A percentile compares a stretch with the other conserved stretches of the same genome.
Evolutionary conservation across 441 rosid genomes (phyloP).

Genomic region (Metrosideros polymorpha): DNA sequence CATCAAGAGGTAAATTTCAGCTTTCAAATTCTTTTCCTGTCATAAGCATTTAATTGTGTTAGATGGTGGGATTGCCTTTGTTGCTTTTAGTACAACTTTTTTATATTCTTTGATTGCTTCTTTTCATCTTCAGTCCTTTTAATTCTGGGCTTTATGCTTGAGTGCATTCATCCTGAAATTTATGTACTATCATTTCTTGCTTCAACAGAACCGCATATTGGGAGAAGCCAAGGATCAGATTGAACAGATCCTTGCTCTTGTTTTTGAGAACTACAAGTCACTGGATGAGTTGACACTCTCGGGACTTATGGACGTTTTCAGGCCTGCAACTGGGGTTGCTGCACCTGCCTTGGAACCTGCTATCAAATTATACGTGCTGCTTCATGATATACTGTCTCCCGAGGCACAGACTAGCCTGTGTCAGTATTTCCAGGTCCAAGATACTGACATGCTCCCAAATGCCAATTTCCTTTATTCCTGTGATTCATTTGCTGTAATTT

Average conservation of each 20-base stretch:
- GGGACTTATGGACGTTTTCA: conserved; percentile 69
- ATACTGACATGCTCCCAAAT: background rate
- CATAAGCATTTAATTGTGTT: background rate
- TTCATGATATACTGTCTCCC: conserved; percentile 88
- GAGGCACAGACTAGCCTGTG: conserved; percentile 85
- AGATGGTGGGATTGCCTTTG: background rate
- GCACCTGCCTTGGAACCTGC: conserved; percentile 91
- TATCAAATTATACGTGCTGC: conserved; percentile 81
- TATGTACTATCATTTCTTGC: background rate
- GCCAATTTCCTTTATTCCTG: background rate
- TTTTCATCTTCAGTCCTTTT: background rate
- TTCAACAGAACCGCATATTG: conserved; percentile 76
- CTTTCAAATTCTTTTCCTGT: background rate
- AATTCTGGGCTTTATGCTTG: conserved; percentile 3
- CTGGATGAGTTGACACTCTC: conserved; percentile 81
- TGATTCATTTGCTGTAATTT: background rate
- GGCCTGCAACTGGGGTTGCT: conserved; percentile 75
- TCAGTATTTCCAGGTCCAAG: conserved; percentile 82
- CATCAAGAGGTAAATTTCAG: conserved; percentile 77
- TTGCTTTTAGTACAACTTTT: background rate
- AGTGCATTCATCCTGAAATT: background rate
- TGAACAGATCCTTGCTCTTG: conserved; percentile 79
- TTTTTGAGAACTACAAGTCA: conserved; percentile 88
- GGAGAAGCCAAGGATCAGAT: conserved; percentile 95
- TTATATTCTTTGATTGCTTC: background rate